phyloP scores from a whole-genome alignment of 306 rosid species.

The Inga leiocalycina region DNA sequence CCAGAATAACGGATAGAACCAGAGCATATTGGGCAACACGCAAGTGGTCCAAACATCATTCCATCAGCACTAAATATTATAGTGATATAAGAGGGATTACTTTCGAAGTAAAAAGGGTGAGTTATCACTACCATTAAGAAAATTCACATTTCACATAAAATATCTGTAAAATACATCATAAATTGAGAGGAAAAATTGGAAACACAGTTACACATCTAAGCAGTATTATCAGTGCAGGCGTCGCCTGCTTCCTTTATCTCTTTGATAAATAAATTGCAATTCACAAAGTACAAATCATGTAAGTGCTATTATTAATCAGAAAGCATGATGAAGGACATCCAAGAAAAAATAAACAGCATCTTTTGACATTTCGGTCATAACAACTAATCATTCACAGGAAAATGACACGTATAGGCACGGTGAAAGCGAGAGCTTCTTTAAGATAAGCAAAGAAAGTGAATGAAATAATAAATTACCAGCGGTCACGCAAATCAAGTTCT shows the following conservation, averaged over 20 bases:
- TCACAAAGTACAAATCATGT: slow-evolving; percentile 18
- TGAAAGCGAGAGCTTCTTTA: slow-evolving; percentile 7
- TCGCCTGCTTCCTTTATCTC: slow-evolving; percentile 29
- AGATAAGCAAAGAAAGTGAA: slow-evolving; percentile 2
- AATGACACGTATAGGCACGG: neutral
- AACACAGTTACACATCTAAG: slow-evolving; percentile 16
- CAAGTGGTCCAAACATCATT: slow-evolving; percentile 97
- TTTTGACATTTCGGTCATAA: slow-evolving; percentile 21
- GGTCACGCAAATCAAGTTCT: slow-evolving; percentile 93
- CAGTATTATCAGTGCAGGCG: slow-evolving; percentile 12
- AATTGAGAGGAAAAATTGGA: slow-evolving; percentile 15
- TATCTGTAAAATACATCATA: slow-evolving; percentile 14
- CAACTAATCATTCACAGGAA: slow-evolving; percentile 13
- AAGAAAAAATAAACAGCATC: slow-evolving; percentile 19
- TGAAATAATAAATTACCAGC: slow-evolving; percentile 59
- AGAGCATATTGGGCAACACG: slow-evolving; percentile 75
- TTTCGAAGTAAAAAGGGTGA: neutral
- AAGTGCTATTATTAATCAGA: slow-evolving; percentile 19
- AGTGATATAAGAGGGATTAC: slow-evolving; percentile 7
- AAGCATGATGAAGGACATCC: slow-evolving; percentile 19
- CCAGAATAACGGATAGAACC: slow-evolving; percentile 75
- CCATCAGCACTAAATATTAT: slow-evolving; percentile 77
- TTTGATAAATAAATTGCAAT: slow-evolving; percentile 22
- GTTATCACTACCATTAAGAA: neutral
- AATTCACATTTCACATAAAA: slow-evolving; percentile 26